phyloP scores from a whole-genome alignment of 169 alveolate genomes.

The Sarcocystis neurona region DNA sequence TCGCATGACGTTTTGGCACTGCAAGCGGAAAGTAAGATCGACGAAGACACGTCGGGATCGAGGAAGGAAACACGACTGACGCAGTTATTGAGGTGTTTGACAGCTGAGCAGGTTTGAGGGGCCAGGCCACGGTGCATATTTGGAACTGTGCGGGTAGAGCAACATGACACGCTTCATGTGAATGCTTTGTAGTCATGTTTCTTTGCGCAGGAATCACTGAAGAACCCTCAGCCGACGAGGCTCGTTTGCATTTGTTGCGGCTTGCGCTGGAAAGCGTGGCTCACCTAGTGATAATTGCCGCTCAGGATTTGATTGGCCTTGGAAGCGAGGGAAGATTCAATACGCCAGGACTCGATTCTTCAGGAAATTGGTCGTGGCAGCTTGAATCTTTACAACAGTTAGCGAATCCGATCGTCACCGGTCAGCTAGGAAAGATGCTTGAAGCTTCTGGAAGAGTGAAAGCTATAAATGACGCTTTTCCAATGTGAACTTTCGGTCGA shows the following conservation, averaged over 20 bases:
- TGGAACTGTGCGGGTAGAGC: no score
- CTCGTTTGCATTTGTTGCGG: conserved; percentile 35
- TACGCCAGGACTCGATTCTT: conserved; percentile 52
- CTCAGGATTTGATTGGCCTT: conserved; percentile 55
- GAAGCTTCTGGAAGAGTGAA: conserved; percentile 24
- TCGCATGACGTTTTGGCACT: no score
- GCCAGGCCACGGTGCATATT: no score
- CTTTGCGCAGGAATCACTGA: conserved; percentile 43
- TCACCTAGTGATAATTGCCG: conserved; percentile 54
- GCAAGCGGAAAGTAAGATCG: no score
- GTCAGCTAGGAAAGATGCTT: neutral
- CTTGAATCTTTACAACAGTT: conserved; percentile 47
- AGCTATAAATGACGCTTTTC: conserved; percentile 20
- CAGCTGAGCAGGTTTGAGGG: no score
- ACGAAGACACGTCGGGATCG: no score
- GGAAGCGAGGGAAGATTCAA: conserved; percentile 56
- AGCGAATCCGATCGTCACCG: conserved; percentile 3
- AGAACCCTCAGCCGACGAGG: conserved; percentile 36
- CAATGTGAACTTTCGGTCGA: no score
- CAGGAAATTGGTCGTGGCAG: conserved; percentile 63
- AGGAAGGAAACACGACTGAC: no score
- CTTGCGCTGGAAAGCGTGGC: conserved; percentile 56
- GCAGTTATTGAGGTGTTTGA: no score
- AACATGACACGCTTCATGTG: no score
- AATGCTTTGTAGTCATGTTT: no score